Percentiles rank a stretch among this genome's conserved stretches.
Conservation (phyloP, 371 early-diverging fungal species). For the Nosema muscidifuracis region DNA sequence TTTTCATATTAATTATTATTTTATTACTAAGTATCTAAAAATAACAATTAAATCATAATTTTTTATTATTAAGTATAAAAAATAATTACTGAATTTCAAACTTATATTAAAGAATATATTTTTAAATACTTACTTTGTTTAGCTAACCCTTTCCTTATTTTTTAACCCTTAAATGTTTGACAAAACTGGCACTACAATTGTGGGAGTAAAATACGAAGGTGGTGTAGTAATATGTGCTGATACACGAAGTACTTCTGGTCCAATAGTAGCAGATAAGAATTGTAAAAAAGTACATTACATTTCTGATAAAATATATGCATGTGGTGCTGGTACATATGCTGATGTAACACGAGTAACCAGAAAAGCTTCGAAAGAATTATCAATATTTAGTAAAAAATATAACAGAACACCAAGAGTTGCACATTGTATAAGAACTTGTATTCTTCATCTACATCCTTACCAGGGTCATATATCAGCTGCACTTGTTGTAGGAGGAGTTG, state of each 20-base stretch:
- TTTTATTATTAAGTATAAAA: no score
- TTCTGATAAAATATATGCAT: constrained; percentile 96
- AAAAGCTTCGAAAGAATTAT: constrained; percentile 80
- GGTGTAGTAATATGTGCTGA: constrained; percentile 96
- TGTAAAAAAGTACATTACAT: constrained; percentile 96
- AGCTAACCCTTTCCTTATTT: no score
- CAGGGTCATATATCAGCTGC: constrained; percentile 94
- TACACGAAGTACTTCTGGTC: constrained; percentile 93
- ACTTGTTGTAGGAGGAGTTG: constrained; percentile 88
- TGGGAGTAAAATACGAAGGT: constrained; percentile 64
- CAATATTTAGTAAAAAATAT: constrained; percentile 78
- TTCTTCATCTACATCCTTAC: constrained; percentile 66
- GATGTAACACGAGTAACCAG: constrained; percentile 91
- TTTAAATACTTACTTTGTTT: no score
- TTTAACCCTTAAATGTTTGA: constrained; percentile 31
- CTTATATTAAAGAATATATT: no score
- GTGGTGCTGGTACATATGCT: constrained; percentile 98
- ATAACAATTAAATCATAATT: no score
- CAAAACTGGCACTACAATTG: constrained; percentile 95
- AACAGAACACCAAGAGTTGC: constrained; percentile 77
- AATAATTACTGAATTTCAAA: no score
- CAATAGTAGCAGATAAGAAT: constrained; percentile 96
- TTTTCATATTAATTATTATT: no score
- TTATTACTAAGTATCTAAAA: no score
- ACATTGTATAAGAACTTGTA: constrained; percentile 72